Percentiles rank a stretch among this genome's conserved stretches.
Conservation (phyloP, 2,329 filamentous ascomycete genomes). For the Hypomyces perniciosus region DNA sequence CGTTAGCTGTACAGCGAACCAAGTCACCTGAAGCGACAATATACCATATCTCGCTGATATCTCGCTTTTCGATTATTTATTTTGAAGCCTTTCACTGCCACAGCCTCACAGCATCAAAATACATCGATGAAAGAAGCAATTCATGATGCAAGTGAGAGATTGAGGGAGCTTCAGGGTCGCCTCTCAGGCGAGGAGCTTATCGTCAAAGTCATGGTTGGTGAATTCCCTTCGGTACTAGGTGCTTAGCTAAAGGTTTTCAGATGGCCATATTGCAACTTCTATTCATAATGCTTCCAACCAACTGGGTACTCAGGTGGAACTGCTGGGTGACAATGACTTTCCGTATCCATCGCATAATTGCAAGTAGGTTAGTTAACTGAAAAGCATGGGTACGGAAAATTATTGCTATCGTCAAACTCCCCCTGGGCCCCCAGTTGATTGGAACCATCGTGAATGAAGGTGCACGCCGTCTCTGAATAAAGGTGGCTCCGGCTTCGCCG, state of each 20-base stretch:
- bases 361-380: no score
- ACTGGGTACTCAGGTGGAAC: conserved; percentile 37
- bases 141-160: conserved; percentile 16
- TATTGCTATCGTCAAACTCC: no score
- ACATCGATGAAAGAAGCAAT: conserved; percentile 24
- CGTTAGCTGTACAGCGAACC: conserved; percentile 32
- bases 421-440: no score
- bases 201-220: conserved; percentile 47
- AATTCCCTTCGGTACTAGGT: no score
- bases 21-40: conserved; percentile 17
- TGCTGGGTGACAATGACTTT: no score
- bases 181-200: conserved; percentile 40
- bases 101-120: conserved; percentile 22
- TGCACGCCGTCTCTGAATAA: no score
- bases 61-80: conserved; percentile 25
- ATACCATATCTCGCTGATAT: conserved; percentile 22
- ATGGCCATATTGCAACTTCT: conserved; percentile 49
- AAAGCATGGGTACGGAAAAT: no score
- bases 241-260: conserved; percentile 23
- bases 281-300: conserved; percentile 43
- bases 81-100: conserved; percentile 15
- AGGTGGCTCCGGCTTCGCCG: no score
- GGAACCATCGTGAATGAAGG: no score
- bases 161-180: conserved; percentile 17
- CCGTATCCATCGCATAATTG: no score